A percentile compares a stretch with the other conserved stretches of the same genome.
Evolutionary conservation across 495 filamentous ascomycete genomes (phyloP).

Genomic region (Annulohypoxylon moriforme): DNA sequence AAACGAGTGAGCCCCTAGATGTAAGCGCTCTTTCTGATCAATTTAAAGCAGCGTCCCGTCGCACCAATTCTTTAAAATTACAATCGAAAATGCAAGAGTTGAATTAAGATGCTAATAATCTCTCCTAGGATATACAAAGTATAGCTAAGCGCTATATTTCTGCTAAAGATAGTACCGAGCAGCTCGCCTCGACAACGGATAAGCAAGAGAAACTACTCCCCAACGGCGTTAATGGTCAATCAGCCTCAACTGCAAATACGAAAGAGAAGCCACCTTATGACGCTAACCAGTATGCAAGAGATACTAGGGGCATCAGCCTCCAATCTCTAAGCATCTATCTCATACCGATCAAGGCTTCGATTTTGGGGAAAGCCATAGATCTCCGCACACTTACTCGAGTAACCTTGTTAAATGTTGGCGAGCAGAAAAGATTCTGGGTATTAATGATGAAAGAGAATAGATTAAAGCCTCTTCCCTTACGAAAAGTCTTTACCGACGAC

Average conservation of each 20-base stretch:
- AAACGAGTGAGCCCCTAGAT: neutral
- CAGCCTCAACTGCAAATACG: neutral
- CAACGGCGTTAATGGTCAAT: neutral
- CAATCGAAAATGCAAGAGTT: neutral
- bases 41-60: neutral
- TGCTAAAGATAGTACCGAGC: neutral
- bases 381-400: constrained; percentile 61
- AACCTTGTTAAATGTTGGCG: constrained; percentile 70
- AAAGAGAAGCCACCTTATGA: constrained; percentile 30
- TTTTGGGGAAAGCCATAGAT: constrained; percentile 65
- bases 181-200: neutral
- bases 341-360: constrained; percentile 65
- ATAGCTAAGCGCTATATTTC: neutral
- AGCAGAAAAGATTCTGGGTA: constrained; percentile 68
- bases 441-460: constrained; percentile 64
- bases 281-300: constrained; percentile 63
- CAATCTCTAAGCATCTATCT: constrained; percentile 65
- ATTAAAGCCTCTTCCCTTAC: constrained; percentile 59
- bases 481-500: constrained; percentile 70
- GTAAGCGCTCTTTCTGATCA: constrained; percentile 13
- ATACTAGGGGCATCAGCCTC: constrained; percentile 65
- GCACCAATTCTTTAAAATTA: neutral
- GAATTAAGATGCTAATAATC: constrained; percentile 13
- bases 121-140: neutral
- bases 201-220: constrained; percentile 19